Evolutionary conservation across 1,284 basidiomycete genomes (phyloP).

Genomic region (Singerocomus inundabilis): DNA sequence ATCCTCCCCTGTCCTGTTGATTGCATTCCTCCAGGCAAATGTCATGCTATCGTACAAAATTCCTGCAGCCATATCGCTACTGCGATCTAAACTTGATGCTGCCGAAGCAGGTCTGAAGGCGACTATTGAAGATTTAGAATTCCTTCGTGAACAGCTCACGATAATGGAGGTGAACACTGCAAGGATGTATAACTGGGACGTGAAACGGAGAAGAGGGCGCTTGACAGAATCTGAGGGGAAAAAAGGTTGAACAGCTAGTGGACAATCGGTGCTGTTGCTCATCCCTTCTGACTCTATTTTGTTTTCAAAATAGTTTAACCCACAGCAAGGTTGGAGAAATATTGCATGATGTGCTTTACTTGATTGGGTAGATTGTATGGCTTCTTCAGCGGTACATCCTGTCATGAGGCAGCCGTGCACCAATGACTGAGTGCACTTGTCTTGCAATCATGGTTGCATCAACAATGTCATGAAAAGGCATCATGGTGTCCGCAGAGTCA

Average conservation of each 20-base stretch:
- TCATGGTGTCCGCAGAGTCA: no score
- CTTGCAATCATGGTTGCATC: no score
- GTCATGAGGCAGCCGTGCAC: neutral
- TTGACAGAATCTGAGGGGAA: constrained; percentile 35
- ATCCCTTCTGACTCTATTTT: constrained; percentile 1
- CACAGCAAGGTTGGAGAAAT: no score
- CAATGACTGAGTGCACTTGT: no score
- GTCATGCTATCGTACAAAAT: constrained; percentile 97
- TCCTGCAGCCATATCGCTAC: constrained; percentile 74
- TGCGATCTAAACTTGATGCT: constrained; percentile 74
- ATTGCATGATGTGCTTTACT: no score
- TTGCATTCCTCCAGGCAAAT: constrained; percentile 67
- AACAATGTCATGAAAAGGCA: no score
- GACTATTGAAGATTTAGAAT: constrained; percentile 88
- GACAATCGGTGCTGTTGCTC: neutral
- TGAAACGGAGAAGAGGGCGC: constrained; percentile 75
- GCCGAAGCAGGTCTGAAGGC: constrained; percentile 72
- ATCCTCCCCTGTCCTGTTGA: neutral
- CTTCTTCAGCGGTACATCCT: neutral
- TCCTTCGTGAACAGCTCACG: constrained; percentile 92
- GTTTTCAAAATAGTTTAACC: neutral
- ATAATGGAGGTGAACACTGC: constrained; percentile 99
- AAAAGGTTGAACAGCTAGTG: constrained; percentile 10
- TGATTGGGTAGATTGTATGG: neutral
- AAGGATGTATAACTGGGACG: constrained; percentile 95